A percentile compares a stretch with the other conserved stretches of the same genome.
phyloP scores from a whole-genome alignment of 164 flowering plant species.

The Macadamia integrifolia region DNA sequence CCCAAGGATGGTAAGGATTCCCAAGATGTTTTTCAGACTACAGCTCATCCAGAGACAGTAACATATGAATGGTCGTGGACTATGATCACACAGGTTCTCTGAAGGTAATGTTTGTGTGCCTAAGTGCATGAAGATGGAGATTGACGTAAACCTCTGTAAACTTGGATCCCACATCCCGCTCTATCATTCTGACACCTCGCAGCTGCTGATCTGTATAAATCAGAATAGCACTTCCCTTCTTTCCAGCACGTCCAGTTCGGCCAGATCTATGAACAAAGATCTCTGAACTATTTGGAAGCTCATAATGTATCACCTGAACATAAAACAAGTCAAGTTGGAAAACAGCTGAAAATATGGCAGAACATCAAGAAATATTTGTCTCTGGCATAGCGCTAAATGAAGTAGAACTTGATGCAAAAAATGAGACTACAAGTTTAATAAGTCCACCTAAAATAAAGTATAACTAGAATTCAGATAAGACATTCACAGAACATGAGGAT shows the following conservation, averaged over 20 bases:
- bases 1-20: too few species aligned
- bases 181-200: conserved; percentile 52
- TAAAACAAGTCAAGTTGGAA: background rate
- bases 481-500: too few species aligned
- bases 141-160: conserved; percentile 52
- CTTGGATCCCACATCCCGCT: conserved; percentile 70
- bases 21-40: too few species aligned
- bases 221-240: conserved; percentile 83
- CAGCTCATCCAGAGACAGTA: too few species aligned
- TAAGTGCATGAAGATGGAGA: background rate
- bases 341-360: background rate
- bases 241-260: conserved; percentile 97
- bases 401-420: too few species aligned
- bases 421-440: too few species aligned
- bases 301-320: conserved; percentile 76
- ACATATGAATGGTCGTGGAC: too few species aligned
- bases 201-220: conserved; percentile 52
- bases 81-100: too few species aligned
- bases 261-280: conserved; percentile 95
- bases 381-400: too few species aligned
- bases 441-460: too few species aligned
- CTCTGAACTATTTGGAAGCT: conserved; percentile 72
- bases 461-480: too few species aligned
- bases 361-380: background rate
- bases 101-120: too few species aligned